Conservation (phyloP, 164 flowering plant genomes). For the Nymphaea colorata region DNA sequence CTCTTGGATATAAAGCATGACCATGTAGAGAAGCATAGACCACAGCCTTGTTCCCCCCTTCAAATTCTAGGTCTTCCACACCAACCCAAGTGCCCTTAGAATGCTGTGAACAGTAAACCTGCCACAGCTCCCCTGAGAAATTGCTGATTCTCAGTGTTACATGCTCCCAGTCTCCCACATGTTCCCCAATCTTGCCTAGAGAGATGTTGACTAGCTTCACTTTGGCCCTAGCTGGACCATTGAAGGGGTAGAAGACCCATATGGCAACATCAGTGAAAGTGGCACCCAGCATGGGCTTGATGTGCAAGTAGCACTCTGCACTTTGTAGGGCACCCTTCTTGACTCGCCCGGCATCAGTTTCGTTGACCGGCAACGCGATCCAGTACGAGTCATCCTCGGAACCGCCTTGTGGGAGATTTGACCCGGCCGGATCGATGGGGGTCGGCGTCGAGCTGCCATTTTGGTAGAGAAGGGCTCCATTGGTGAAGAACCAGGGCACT, state of each 20-base stretch:
- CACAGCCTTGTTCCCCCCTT: slow-evolving; percentile 26
- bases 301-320: slow-evolving; percentile 45
- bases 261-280: slow-evolving; percentile 59
- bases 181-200: slow-evolving; percentile 41
- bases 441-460: slow-evolving; percentile 39
- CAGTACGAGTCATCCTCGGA: slow-evolving; percentile 63
- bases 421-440: slow-evolving; percentile 38
- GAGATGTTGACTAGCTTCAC: slow-evolving; percentile 19
- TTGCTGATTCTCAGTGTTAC: slow-evolving; percentile 44
- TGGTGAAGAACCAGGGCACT: slow-evolving; percentile 61
- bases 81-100: slow-evolving; percentile 31
- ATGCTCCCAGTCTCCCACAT: slow-evolving; percentile 64
- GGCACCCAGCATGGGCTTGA: slow-evolving; percentile 64
- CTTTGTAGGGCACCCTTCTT: slow-evolving; percentile 48
- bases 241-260: slow-evolving; percentile 81
- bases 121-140: slow-evolving; percentile 36
- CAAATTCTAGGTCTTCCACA: slow-evolving; percentile 30
- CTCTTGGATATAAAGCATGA: slow-evolving; percentile 28
- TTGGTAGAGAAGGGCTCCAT: slow-evolving; percentile 50
- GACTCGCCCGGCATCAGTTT: slow-evolving; percentile 27
- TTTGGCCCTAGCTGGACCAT: slow-evolving; percentile 41
- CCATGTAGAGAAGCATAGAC: slow-evolving; percentile 37
- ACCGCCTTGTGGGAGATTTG: slow-evolving; percentile 78
- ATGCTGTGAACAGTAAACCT: slow-evolving; percentile 31
- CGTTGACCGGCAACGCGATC: slow-evolving; percentile 65